Percentiles rank a stretch among this genome's conserved stretches.
phyloP scores from a whole-genome alignment of 306 rosid genomes.

The Adenanthera pavonina region DNA sequence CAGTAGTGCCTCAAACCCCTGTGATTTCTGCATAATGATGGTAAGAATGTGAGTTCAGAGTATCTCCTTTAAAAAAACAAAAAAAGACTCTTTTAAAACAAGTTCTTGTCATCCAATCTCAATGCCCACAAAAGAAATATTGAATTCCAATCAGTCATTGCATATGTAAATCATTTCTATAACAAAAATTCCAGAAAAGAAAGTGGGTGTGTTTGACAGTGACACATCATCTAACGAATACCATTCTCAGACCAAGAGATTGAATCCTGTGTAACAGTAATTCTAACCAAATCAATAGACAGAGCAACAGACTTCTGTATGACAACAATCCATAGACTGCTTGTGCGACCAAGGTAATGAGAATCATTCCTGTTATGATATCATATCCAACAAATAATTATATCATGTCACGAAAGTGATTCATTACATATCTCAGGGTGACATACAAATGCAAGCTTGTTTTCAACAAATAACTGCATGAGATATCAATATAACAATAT shows the following conservation, averaged over 20 bases:
- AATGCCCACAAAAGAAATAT: background rate
- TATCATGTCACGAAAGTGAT: background rate
- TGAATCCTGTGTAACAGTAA: background rate
- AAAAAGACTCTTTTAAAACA: too few species aligned
- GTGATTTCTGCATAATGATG: constrained; percentile 9
- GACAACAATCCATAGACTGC: background rate
- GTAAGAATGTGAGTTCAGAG: background rate
- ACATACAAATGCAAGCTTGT: background rate
- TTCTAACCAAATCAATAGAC: background rate
- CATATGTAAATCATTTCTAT: background rate
- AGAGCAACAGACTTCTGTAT: background rate
- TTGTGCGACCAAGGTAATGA: background rate
- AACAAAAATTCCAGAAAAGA: background rate
- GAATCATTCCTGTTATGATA: background rate
- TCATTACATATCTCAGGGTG: background rate
- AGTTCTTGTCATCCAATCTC: too few species aligned
- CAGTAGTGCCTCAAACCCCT: constrained; percentile 41
- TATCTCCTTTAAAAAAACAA: too few species aligned
- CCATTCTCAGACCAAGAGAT: background rate
- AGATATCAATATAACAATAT: too few species aligned
- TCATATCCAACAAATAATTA: background rate
- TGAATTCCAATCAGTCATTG: background rate
- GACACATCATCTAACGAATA: background rate
- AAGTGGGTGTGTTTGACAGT: background rate
- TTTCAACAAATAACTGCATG: background rate